Base-by-base conservation (phyloP, 2,329 filamentous ascomycete genomes). In the Pochonia chlamydosporia region DNA sequence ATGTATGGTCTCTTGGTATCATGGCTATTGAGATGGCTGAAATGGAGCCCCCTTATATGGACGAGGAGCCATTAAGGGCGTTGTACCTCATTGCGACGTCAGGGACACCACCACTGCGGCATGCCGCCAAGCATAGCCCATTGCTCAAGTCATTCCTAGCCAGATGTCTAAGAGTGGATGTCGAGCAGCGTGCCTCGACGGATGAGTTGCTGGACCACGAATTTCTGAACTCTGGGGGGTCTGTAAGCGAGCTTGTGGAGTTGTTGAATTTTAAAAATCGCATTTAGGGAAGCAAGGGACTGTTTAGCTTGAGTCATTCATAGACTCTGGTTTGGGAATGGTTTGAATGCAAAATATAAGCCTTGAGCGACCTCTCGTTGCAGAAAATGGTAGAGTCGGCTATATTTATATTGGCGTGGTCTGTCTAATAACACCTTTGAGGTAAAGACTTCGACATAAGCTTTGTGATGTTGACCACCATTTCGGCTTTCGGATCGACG, bases 11-110 rank as follows among this genome's bases (percentile, higher is more conserved):
- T 21, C 74, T 97, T 51, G 92, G 92, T 61, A 97, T 97, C 70
- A 97, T 96, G 92, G 91, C 92, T 21, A 97, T 97, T 60, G 92
- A 97, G 69, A 96, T 97, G 92, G 96, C 96, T 62, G 92, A 97
- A 65, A 95, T 89, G 20, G 92, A 97, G 67, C 92, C 92, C 3
- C 92, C 92, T 1, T 97, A 97, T 67, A 80, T 96, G 35, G 96
- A 96, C 69, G 92, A 96, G 68, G 91, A 96, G 67, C 92, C 92
- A 0, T 79, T 97, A 46, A 96, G 96, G 76, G 92, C 92, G 10
- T 78, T 97, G 43, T 97, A 95, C 66, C 80, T 97, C 52, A 97
- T 97, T 64, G 92, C 92, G 40, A 97, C 91, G 48, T 96, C 96
- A 70, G 92, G 92, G 54, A 96, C 92, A 6, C 92, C 92, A 16